These are phyloP conservation scores for Acacia pycnantha DNA, from an alignment of 331 rosid genomes.

Conservation along the genomic window DNA sequence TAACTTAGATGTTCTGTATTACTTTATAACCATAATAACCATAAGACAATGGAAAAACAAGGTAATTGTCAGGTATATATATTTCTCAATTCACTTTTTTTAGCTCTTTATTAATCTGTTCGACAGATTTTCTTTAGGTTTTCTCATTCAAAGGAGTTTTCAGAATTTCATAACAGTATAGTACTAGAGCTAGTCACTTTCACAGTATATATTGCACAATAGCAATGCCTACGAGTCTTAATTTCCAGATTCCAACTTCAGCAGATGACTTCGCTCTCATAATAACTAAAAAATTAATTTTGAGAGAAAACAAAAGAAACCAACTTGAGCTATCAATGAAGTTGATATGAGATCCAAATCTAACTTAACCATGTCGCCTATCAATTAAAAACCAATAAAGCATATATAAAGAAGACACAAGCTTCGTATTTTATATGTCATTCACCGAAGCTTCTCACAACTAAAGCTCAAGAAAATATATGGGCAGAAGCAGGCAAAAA, in stretches of 20 bases:
- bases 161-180: not conserved
- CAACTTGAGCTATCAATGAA: not conserved
- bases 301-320: not conserved
- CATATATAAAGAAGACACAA: not conserved
- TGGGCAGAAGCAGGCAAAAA: not conserved
- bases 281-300: not conserved
- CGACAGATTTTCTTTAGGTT: not conserved
- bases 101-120: not conserved
- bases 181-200: slow-evolving; percentile 18
- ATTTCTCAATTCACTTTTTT: not conserved
- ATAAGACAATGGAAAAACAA: not conserved
- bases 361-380: not conserved
- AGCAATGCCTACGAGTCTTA: not conserved
- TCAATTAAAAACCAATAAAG: not conserved
- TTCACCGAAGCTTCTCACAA: not conserved
- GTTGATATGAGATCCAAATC: slow-evolving; percentile 31
- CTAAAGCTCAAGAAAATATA: not conserved
- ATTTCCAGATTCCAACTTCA: not conserved
- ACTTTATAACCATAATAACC: not conserved
- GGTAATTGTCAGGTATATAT: not conserved
- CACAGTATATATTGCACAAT: not conserved
- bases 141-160: not conserved
- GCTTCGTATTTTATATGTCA: not conserved
- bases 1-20: not conserved
- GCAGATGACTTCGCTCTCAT: not conserved